Evolutionary conservation across 345 rosid species (phyloP).

Genomic region (Brassica nigra): DNA sequence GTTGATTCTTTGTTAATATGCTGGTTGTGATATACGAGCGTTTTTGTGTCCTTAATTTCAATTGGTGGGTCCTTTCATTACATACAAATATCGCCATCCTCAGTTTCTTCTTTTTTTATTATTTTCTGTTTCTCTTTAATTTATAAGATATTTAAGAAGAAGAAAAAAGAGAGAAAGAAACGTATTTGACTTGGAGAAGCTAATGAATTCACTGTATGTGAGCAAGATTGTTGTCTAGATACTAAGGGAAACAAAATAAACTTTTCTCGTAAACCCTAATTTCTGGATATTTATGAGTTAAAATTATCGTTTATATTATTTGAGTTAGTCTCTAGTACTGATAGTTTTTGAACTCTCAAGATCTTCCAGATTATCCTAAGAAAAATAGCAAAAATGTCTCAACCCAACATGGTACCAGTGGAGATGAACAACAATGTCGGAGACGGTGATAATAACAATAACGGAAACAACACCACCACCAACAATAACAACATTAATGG

Average conservation of each 20-base stretch:
- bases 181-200: constrained; percentile 11
- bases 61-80: not conserved
- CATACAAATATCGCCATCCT: constrained; percentile 4
- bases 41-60: not conserved
- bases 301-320: not conserved
- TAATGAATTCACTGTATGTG: not conserved
- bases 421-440: constrained; percentile 1
- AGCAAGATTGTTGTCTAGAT: not conserved
- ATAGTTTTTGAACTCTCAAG: not conserved
- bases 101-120: not conserved
- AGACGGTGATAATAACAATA: constrained; percentile 4
- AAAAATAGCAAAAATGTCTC: constrained; percentile 7
- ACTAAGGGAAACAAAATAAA: not conserved
- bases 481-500: not conserved
- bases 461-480: not conserved
- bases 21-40: not conserved
- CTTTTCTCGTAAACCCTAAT: not conserved
- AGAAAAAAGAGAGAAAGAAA: constrained; percentile 3
- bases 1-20: not conserved
- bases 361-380: constrained; percentile 11
- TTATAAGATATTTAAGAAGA: constrained; percentile 14
- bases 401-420: constrained; percentile 12
- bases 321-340: not conserved
- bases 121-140: constrained; percentile 1
- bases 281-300: not conserved